Evolutionary conservation across 495 filamentous ascomycete genomes (phyloP), one percentile per base, ranked within the genome.

Genomic region (Hypoxylon perforatum): DNA sequence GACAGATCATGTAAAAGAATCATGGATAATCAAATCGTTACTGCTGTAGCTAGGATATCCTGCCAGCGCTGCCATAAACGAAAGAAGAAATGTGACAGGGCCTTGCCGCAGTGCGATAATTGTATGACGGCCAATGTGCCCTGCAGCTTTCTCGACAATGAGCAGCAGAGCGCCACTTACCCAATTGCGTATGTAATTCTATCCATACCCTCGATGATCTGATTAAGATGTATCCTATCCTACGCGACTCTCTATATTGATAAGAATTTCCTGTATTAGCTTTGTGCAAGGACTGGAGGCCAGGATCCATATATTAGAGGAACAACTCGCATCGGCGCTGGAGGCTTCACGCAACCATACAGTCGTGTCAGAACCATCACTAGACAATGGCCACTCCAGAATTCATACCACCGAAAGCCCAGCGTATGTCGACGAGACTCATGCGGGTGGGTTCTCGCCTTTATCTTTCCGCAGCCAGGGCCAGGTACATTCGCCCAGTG

Each of bases 61-160:
- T 79, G 77, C 57, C 72, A 73, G 19, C 65, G 77, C 12, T 79
- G 77, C 38, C 73, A 79, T 59, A 72, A 71, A 30, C 45, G 77
- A 8, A 79, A 79, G 60, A 79, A 79, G 62, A 74, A 75, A 19
- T 79, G 77, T 48, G 75, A 79, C 57, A 76, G 71, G 30, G 55
- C 57, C 2, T 54, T 79, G 2, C 77, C 77, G 0, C 67, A 76
- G 48, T 79, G 77, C 36, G 65, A 73, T 12, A 73, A 72, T 10
- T 79, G 77, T 63, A 55, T 53, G 17, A 69, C 63, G 30, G 77
- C 77, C 4, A 69, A 74, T 52, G 63, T 77, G 15, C 17, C 65
- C 19, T 79, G 77, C 47, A 79, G 77, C 53, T 79, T 77, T 58
- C 61, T 76, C 8, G 73, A 77, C 42, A 75, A 76, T 52, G 73